phyloP scores from a whole-genome alignment of 2,329 filamentous ascomycete species.

The Mariannaea sp. region DNA sequence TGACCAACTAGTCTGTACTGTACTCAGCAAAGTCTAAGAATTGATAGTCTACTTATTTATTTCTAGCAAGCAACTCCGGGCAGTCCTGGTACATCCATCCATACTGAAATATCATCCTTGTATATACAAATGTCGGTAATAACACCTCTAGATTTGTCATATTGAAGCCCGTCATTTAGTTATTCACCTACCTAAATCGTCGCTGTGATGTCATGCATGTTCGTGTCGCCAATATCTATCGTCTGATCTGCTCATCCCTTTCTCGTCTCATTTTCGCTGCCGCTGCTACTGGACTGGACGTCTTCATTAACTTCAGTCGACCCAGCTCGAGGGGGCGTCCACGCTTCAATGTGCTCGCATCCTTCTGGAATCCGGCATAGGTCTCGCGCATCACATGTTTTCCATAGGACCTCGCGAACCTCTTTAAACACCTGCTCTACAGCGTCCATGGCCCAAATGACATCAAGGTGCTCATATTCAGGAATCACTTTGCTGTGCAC shows the following conservation, averaged over 20 bases:
- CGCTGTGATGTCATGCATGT: background rate
- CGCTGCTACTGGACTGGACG: slow-evolving; percentile 32
- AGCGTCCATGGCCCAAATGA: slow-evolving; percentile 92
- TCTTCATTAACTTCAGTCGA: slow-evolving; percentile 22
- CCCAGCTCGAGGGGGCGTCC: slow-evolving; percentile 35
- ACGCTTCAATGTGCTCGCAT: slow-evolving; percentile 58
- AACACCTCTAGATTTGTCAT: too few relatives aligned
- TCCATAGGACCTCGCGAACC: slow-evolving; percentile 82
- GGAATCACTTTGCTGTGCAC: slow-evolving; percentile 84
- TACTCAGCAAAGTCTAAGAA: too few relatives aligned
- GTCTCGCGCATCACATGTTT: slow-evolving; percentile 63
- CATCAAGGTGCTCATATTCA: slow-evolving; percentile 91
- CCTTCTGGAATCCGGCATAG: slow-evolving; percentile 67
- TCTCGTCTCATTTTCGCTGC: slow-evolving; percentile 20
- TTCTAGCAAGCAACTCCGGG: too few relatives aligned
- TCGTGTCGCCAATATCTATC: slow-evolving; percentile 13
- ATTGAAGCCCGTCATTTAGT: too few relatives aligned
- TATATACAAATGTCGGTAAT: too few relatives aligned
- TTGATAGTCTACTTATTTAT: too few relatives aligned
- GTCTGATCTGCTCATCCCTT: slow-evolving; percentile 10
- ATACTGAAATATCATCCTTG: too few relatives aligned
- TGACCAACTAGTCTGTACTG: too few relatives aligned
- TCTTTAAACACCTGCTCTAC: slow-evolving; percentile 83
- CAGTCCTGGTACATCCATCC: too few relatives aligned
- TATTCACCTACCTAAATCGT: too few relatives aligned